These are phyloP conservation scores for Calamus simplicifolius DNA, from an alignment of 176 grass and related monocot genomes.

Conservation along the genomic window DNA sequence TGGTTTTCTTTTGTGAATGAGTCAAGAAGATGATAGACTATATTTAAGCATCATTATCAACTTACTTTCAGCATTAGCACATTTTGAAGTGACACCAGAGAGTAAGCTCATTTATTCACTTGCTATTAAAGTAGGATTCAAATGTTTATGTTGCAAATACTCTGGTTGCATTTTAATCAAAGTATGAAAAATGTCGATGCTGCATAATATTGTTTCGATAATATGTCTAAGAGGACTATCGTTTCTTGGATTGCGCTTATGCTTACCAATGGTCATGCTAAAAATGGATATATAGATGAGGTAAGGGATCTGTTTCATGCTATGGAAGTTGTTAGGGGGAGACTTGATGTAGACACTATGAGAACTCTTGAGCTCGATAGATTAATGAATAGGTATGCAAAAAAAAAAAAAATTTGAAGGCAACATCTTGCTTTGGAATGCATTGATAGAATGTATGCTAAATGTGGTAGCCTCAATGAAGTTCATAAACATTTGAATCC, in stretches of 20 bases:
- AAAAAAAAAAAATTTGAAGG: not conserved
- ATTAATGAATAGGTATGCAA: conserved; percentile 1
- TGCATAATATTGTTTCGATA: not conserved
- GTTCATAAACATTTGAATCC: too few species aligned
- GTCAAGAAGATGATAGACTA: not conserved
- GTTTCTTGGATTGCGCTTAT: conserved; percentile 17
- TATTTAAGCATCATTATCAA: not conserved
- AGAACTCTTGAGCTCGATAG: not conserved
- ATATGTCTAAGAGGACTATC: not conserved
- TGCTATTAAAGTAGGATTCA: not conserved
- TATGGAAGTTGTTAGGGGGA: conserved; percentile 8
- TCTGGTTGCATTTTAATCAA: not conserved
- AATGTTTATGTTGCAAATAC: conserved; percentile 4
- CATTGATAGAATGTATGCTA: too few species aligned
- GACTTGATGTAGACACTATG: conserved; percentile 8
- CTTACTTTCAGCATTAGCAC: not conserved
- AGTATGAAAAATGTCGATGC: not conserved
- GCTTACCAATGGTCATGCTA: not conserved
- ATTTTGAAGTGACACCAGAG: not conserved
- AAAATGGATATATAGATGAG: not conserved
- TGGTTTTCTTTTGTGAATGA: not conserved
- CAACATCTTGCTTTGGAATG: not conserved
- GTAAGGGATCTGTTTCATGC: not conserved
- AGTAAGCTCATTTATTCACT: not conserved
- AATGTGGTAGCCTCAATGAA: too few species aligned